Evolutionary conservation across 192 early-diverging fungal species (phyloP).

Genomic region (Chytriomyces confervae): DNA sequence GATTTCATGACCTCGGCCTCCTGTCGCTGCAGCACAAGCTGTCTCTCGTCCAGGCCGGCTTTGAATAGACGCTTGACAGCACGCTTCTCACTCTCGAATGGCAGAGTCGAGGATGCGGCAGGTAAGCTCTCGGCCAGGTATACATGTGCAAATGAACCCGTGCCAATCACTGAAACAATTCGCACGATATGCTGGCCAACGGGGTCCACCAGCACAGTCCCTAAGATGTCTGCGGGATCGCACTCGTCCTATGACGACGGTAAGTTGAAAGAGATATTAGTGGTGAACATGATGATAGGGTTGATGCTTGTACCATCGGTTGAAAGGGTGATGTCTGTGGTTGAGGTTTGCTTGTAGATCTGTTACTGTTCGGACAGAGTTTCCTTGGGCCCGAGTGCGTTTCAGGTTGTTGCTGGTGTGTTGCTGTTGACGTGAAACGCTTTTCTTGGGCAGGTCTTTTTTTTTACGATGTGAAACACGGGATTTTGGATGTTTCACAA

Average conservation of each 20-base stretch:
- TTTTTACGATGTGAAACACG: no score
- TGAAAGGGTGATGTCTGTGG: no score
- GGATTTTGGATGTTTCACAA: no score
- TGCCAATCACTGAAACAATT: slow-evolving; percentile 47
- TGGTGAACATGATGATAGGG: no score
- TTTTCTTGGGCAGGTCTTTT: no score
- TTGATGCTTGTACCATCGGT: no score
- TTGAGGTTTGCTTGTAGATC: no score
- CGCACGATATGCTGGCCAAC: slow-evolving; percentile 27
- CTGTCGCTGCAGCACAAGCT: slow-evolving; percentile 43
- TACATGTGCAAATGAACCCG: slow-evolving; percentile 57
- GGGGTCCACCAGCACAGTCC: slow-evolving; percentile 31
- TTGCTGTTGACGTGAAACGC: no score
- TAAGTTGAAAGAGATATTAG: no score
- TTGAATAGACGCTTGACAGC: slow-evolving; percentile 47
- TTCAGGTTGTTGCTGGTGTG: no score
- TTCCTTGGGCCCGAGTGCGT: no score
- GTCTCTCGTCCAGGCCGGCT: slow-evolving; percentile 37
- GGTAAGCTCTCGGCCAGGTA: slow-evolving; percentile 43
- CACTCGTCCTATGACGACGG: slow-evolving; percentile 15
- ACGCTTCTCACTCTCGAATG: slow-evolving; percentile 16
- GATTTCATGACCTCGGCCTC: slow-evolving; percentile 40
- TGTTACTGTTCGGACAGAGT: no score
- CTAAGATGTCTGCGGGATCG: slow-evolving; percentile 34
- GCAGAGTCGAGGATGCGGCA: background rate